Base-by-base conservation (phyloP, 768 basidiomycete genomes). In the Tulasnella sp. region DNA sequence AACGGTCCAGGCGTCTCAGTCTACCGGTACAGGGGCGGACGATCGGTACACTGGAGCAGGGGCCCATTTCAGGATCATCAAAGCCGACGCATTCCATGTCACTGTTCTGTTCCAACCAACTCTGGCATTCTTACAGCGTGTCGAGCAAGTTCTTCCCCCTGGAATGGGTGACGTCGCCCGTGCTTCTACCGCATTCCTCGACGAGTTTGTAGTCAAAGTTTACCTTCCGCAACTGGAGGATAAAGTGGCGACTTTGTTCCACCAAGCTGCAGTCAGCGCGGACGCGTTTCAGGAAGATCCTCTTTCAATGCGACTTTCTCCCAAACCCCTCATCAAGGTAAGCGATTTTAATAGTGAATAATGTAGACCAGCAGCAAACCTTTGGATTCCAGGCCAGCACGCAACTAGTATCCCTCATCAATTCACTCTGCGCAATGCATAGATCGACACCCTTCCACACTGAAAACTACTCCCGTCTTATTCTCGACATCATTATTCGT, bases 221-320 rank as follows among this genome's bases (percentile, higher is more conserved):
- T 99, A 97, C 87, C 87, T 99, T 72, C 97, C 97, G 0, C 97
- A 98, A 85, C 86, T 99, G 80, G 97, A 98, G 85, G 97, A 98
- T 85, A 96, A 96, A 85, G 95, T 97, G 74, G 92, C 94, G 0
- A 88, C 90, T 76, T 87, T 98, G 28, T 97, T 98, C 86, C 96
- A 96, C 84, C 90, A 94, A 79, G 92, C 95, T 8, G 92, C 97
- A 37, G 91, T 92, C 31, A 92, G 93, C 72, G 89, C 94, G 11
- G 96, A 97, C 80, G 94, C 96, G 1, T 98, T 97, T 85, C 92
- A 94, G 83, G 90, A 94, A 7, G 97, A 98, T 84, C 88, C 92
- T 2, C 86, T 88, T 7, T 96, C 92, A 44, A 86, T 86, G 76
- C 88, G 88, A 80, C 88, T 94, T 48, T 95, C 92, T 14, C 84